A percentile compares a stretch with the other conserved stretches of the same genome.
These are phyloP conservation scores for Canavalia ensiformis DNA, from an alignment of 306 rosid genomes.

Conservation along the genomic window DNA sequence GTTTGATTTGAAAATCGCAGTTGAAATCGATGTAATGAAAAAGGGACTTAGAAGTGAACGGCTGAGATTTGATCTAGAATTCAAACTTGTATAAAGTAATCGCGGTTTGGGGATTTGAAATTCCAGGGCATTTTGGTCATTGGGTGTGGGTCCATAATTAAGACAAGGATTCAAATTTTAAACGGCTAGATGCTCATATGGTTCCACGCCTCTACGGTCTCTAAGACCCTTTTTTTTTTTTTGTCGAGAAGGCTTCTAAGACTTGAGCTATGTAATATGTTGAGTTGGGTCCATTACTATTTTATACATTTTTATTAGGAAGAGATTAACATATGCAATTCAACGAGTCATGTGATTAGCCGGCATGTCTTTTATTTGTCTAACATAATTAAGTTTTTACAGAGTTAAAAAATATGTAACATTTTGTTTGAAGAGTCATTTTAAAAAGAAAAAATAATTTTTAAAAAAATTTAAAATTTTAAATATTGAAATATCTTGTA, in stretches of 20 bases:
- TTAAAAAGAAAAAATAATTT: too few species aligned
- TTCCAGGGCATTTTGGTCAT: constrained; percentile 57
- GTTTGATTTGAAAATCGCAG: constrained; percentile 41
- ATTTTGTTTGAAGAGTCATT: too few species aligned
- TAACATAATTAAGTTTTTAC: too few species aligned
- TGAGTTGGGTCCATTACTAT: not conserved
- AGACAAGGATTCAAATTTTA: constrained; percentile 59
- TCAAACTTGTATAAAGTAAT: constrained; percentile 41
- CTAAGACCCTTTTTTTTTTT: not conserved
- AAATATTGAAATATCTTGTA: too few species aligned
- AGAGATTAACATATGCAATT: too few species aligned
- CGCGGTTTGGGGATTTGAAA: constrained; percentile 90
- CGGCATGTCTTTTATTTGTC: too few species aligned
- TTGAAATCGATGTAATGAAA: constrained; percentile 37
- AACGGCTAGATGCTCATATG: constrained; percentile 70
- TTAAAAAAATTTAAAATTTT: too few species aligned
- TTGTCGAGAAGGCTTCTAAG: not conserved
- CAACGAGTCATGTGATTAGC: too few species aligned
- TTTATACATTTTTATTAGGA: not conserved
- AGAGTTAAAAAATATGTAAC: too few species aligned
- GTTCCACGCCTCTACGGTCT: not conserved
- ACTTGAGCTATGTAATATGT: not conserved
- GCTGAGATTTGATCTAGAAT: constrained; percentile 67
- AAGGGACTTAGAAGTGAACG: constrained; percentile 55
- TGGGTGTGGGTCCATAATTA: constrained; percentile 25